Evolutionary conservation across 1,284 basidiomycete genomes (phyloP).

Genomic region (Schizopora paradoxa): DNA sequence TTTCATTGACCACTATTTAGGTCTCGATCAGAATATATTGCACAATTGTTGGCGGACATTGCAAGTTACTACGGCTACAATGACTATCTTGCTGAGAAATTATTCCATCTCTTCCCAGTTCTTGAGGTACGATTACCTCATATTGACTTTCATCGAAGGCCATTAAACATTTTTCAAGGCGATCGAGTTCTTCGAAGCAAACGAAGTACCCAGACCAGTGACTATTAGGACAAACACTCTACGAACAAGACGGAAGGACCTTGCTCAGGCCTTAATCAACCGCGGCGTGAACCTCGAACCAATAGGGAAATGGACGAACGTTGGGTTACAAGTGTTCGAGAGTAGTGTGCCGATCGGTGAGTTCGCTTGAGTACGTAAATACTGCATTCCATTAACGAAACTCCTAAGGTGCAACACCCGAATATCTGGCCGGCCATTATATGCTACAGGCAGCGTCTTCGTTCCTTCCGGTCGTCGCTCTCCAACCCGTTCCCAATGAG

Average conservation of each 20-base stretch:
- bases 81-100: constrained; percentile 89
- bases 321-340: constrained; percentile 97
- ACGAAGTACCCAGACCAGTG: constrained; percentile 93
- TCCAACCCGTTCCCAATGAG: constrained; percentile 90
- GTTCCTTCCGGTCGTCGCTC: constrained; percentile 97
- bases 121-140: constrained; percentile 63
- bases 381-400: background rate
- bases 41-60: constrained; percentile 86
- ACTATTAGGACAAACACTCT: constrained; percentile 98
- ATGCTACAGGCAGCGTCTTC: constrained; percentile 99
- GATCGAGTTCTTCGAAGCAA: constrained; percentile 97
- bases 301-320: constrained; percentile 98
- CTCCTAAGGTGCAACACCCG: constrained; percentile 84
- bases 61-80: constrained; percentile 98
- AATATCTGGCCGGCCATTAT: constrained; percentile 98
- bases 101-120: constrained; percentile 91
- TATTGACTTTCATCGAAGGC: background rate
- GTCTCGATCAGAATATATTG: constrained; percentile 83
- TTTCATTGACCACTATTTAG: constrained; percentile 34
- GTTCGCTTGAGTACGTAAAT: constrained; percentile 9
- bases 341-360: constrained; percentile 89
- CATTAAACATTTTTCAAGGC: constrained; percentile 49
- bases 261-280: constrained; percentile 93
- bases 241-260: constrained; percentile 87
- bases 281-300: constrained; percentile 96